Base-by-base conservation (phyloP, 805 yeast genomes). In the Saccharomycopsis javanensis region DNA sequence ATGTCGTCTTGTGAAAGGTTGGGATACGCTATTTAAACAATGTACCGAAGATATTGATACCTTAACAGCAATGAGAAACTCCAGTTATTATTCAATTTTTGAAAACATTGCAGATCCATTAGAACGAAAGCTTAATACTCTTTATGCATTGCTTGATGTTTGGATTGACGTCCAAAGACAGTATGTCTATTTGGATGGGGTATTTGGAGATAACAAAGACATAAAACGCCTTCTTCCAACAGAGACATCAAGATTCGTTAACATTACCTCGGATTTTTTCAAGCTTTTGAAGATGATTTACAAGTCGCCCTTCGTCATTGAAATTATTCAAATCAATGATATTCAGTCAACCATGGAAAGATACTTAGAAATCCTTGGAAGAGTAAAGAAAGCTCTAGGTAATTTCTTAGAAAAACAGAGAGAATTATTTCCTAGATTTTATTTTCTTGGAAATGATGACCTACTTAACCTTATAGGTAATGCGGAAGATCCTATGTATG, bases 371-470 rank as follows among this genome's bases (percentile, higher is more conserved):
- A 75, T 84, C n/a, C 71, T 91, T 31, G 64, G 62, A 4, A 80
- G 76, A 61, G 78, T 88, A 1, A 77, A 83, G 50, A 79, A 76
- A 55, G 83, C 96, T 0, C 72, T 92, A 13, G 75, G 82, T 11
- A 92, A 88, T 7, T 92, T 83, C 66, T 72, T 92, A 33, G 97
- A 91, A 63, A 79, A 78, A 38, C 96, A 91, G 66, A 72, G 98
- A 61, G 84, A 79, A 46, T 59, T 75, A 0, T 92, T 86, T 64
- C 91, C 96, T 0, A 75, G 97, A 51, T 84, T 90, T 57, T 90
- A 85, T 64, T 91, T 92, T 66, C 71, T 92, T 28, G 97, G 97
- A 5, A 92, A 92, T 66, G 96, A 90, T 59, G 97, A 92, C 66
- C 70, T 92, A 31, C 71, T 92, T 34, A 96, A 88, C 60, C 78